Conservation (phyloP, 352 stramenopile species). For the Achlya hypogyna region DNA sequence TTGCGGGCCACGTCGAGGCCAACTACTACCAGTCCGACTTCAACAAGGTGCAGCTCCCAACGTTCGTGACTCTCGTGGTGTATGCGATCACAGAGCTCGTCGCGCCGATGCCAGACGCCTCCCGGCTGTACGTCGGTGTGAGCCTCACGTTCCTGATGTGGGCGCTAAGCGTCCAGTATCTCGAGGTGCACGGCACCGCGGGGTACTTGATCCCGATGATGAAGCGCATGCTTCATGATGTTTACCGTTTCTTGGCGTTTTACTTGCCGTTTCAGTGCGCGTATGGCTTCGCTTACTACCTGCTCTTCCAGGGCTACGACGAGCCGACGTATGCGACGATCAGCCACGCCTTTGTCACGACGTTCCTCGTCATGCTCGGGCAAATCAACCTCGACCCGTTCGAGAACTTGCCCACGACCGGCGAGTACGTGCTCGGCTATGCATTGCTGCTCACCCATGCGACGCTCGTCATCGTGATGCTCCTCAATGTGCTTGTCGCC, state of each 20-base stretch:
- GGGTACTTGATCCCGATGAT: conserved; percentile 16
- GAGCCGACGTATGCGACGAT: not conserved
- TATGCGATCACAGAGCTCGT: not conserved
- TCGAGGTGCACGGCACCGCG: not conserved
- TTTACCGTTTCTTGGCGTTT: conserved; percentile 8
- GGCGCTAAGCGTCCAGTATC: conserved; percentile 1
- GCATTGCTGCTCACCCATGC: not conserved
- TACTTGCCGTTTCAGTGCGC: not conserved
- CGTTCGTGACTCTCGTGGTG: not conserved
- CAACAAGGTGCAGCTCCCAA: not conserved
- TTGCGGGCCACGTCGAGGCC: not conserved
- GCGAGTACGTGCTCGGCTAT: not conserved
- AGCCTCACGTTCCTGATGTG: not conserved
- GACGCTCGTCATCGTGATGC: not conserved
- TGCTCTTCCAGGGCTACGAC: not conserved
- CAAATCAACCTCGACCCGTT: not conserved
- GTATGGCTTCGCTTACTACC: conserved; percentile 5
- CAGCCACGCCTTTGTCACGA: not conserved
- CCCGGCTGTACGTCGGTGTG: not conserved
- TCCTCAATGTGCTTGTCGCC: conserved; percentile 13
- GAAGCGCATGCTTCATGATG: conserved; percentile 1
- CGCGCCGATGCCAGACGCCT: not conserved
- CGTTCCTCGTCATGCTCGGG: conserved; percentile 1
- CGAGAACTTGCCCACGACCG: not conserved
- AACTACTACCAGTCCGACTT: conserved; percentile 10